Evolutionary conservation across 2,329 filamentous ascomycete species (phyloP).

Genomic region (Amauroascus niger): DNA sequence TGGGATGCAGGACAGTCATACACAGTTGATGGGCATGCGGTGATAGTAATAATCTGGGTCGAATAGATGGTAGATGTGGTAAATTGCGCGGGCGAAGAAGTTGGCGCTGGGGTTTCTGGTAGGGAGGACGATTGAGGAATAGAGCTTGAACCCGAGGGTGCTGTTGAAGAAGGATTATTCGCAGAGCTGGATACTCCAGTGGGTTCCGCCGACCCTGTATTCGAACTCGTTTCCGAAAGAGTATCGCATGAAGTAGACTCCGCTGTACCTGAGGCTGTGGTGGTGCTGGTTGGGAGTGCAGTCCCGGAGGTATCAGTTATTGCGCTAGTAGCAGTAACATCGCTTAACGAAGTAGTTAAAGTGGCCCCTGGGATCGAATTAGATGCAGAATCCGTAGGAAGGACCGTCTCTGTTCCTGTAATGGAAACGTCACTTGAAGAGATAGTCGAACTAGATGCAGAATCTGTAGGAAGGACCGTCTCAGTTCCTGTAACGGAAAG

Average conservation of each 20-base stretch:
- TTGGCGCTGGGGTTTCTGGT: neutral
- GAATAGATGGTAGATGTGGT: neutral
- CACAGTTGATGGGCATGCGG: conserved; percentile 1
- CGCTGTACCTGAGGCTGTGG: neutral
- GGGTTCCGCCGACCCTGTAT: neutral
- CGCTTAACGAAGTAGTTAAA: neutral
- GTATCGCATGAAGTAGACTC: neutral
- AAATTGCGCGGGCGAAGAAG: neutral
- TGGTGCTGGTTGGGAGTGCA: neutral
- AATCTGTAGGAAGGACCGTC: neutral
- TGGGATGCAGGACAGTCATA: conserved; percentile 2
- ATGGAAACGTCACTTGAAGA: neutral
- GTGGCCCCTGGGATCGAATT: too few relatives aligned
- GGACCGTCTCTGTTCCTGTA: neutral
- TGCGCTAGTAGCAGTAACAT: neutral
- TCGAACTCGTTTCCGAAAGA: neutral
- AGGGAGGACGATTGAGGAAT: neutral
- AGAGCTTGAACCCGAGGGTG: neutral
- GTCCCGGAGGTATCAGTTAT: neutral
- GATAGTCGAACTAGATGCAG: neutral
- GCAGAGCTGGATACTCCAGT: neutral
- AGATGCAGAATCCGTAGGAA: neutral
- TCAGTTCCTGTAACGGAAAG: neutral
- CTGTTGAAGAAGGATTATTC: neutral
- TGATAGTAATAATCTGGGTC: neutral